Base-by-base conservation (phyloP, 371 early-diverging fungal species). In the Sporodiniella umbellata region DNA sequence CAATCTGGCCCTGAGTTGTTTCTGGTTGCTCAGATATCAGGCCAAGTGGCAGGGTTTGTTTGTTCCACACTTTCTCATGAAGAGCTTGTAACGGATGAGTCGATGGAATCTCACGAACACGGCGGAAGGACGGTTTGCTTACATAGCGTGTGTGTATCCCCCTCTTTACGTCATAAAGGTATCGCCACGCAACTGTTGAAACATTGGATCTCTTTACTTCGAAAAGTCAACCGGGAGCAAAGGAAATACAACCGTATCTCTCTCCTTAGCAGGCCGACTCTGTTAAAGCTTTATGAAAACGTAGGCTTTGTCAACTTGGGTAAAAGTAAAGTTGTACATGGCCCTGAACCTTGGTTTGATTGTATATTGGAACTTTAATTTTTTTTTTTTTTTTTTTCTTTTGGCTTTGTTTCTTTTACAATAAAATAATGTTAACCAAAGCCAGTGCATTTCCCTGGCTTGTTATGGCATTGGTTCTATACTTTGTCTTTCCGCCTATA, bases 61-160 rank as follows among this genome's bases (percentile, higher is more conserved):
- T 78, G 80, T 39, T 69, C 78, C 3, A 87, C 88, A 3, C 63
- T 80, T 18, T 59, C 78, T 0, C 43, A 31, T 1, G 57, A 60
- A 1, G 50, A 73, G 5, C 58, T 72, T 8, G 70, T 89, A 0
- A 86, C 87, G 0, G 81, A 87, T 38, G 75, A 66, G 33, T 85
- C 87, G 28, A 87, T 89, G 88, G 57, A 62, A 12, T 28, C 33
- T 0, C 84, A 88, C 58, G 83, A 88, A 14, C 77, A 78, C 11
- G 42, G 57, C 4, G 90, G 90, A 7, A 62, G 54, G 12, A 85
- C 83, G 0, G 80, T 84, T 12, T 87, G 86, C 46, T 62, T 86
- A 15, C 86, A 86, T 51, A 85, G 87, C 24, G 87, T 87, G 8
- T 86, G 86, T 47, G 79, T 83, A 5, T 59, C 71, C 1, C 71